A percentile compares a stretch with the other conserved stretches of the same genome.
Evolutionary conservation across 225 moss, liverwort and hornwort species (phyloP).

Genomic region (Polytrichum commune): DNA sequence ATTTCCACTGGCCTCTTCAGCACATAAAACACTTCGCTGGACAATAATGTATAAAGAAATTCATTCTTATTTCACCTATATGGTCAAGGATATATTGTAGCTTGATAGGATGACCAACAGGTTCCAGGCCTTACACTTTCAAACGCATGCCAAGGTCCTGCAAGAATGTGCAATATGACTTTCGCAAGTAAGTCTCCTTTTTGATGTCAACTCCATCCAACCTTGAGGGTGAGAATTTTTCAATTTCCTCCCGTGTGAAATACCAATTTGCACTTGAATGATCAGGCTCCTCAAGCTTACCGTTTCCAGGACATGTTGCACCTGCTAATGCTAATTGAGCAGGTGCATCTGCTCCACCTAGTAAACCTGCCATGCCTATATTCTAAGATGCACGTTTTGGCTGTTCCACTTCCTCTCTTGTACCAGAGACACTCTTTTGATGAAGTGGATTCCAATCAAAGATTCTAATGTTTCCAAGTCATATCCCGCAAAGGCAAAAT

Average conservation of each 20-base stretch:
- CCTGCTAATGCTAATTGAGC: slow-evolving; percentile 60
- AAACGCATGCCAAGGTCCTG: slow-evolving; percentile 64
- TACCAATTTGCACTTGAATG: slow-evolving; percentile 70
- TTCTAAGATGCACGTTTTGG: background rate
- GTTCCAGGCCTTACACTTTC: slow-evolving; percentile 51
- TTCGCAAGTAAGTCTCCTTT: slow-evolving; percentile 65
- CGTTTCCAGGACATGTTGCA: slow-evolving; percentile 36
- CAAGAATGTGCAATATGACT: slow-evolving; percentile 65
- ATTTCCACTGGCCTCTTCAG: background rate
- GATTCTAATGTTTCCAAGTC: background rate
- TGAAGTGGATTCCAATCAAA: background rate
- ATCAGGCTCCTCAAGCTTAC: slow-evolving; percentile 62
- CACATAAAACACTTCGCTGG: background rate
- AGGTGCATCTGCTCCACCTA: slow-evolving; percentile 51
- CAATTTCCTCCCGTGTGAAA: slow-evolving; percentile 56
- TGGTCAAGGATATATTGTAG: too few relatives aligned
- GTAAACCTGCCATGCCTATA: slow-evolving; percentile 44
- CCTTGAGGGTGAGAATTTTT: slow-evolving; percentile 53
- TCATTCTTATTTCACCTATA: too few relatives aligned
- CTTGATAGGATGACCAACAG: background rate
- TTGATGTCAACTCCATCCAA: slow-evolving; percentile 62
- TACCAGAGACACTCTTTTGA: background rate
- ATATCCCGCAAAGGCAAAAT: background rate
- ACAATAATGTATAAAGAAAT: background rate
- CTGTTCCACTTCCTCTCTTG: background rate